phyloP scores from a whole-genome alignment of 176 grass and related monocot genomes.

The Avena insularis region DNA sequence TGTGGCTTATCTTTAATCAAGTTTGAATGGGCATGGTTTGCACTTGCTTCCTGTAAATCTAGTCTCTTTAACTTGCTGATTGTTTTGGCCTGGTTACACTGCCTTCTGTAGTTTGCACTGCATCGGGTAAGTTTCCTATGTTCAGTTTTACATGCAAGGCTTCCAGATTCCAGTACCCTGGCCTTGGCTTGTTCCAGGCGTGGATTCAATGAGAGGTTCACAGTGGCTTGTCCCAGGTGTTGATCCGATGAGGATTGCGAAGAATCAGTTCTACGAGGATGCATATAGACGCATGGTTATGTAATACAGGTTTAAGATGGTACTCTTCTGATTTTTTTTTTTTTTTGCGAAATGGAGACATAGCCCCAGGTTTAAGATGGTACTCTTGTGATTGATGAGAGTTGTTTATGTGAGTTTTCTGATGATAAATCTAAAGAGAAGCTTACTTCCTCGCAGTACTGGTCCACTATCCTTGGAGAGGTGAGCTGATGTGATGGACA shows the following conservation, averaged over 20 bases:
- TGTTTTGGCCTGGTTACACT: conserved; percentile 24
- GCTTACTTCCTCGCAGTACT: conserved; percentile 38
- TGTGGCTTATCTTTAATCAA: background rate
- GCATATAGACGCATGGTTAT: conserved; percentile 16
- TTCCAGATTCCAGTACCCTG: conserved; percentile 28
- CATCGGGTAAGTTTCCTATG: background rate
- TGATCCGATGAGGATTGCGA: conserved; percentile 12
- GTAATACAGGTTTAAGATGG: conserved; percentile 12
- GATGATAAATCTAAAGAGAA: conserved; percentile 24
- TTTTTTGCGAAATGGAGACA: too few species aligned
- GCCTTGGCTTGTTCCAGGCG: conserved; percentile 15
- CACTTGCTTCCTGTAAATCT: background rate
- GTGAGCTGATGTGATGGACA: conserved; percentile 42
- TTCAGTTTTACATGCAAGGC: conserved; percentile 27
- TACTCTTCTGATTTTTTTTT: too few species aligned
- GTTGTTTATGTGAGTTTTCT: conserved; percentile 26
- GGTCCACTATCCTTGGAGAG: conserved; percentile 34
- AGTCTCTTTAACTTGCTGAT: conserved; percentile 17
- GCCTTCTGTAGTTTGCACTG: conserved; percentile 28
- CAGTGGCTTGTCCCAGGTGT: conserved; percentile 29
- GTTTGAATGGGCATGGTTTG: conserved; percentile 20
- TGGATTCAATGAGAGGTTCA: conserved; percentile 5
- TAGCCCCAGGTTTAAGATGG: background rate
- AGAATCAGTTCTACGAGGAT: conserved; percentile 7
- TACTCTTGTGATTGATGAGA: conserved; percentile 27